Percentiles rank a stretch among this genome's conserved stretches.
Conservation (phyloP, 257 asterid genomes). For the Primulina huaijiensis region DNA sequence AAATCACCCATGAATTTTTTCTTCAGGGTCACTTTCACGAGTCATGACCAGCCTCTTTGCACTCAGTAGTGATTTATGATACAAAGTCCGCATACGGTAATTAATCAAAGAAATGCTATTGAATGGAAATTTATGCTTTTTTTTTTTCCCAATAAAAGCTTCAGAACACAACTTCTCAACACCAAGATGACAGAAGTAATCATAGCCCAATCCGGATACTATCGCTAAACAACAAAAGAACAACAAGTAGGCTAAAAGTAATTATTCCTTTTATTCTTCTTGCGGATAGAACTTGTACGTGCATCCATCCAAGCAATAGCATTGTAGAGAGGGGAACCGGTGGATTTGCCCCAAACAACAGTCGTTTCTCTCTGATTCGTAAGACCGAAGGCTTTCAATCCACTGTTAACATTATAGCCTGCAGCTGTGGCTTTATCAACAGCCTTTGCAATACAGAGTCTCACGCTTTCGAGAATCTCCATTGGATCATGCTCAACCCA, state of each 20-base stretch:
- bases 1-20: no score
- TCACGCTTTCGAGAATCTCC: conserved; percentile 87
- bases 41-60: not conserved
- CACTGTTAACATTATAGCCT: conserved; percentile 68
- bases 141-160: not conserved
- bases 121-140: not conserved
- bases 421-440: conserved; percentile 89
- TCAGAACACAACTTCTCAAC: not conserved
- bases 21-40: not conserved
- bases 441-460: conserved; percentile 72
- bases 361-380: conserved; percentile 98
- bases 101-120: not conserved
- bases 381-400: conserved; percentile 88
- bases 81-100: not conserved
- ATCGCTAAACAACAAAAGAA: not conserved
- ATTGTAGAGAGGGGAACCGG: conserved; percentile 82
- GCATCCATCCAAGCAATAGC: conserved; percentile 99
- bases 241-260: not conserved
- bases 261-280: conserved; percentile 31
- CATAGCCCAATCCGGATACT: not conserved
- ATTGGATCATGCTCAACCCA: conserved; percentile 98
- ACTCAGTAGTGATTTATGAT: not conserved
- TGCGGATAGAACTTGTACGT: conserved; percentile 86
- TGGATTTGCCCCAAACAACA: conserved; percentile 94
- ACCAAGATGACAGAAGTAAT: not conserved